Conservation (phyloP, 495 filamentous ascomycete genomes). For the Aspergillus nidulans region DNA sequence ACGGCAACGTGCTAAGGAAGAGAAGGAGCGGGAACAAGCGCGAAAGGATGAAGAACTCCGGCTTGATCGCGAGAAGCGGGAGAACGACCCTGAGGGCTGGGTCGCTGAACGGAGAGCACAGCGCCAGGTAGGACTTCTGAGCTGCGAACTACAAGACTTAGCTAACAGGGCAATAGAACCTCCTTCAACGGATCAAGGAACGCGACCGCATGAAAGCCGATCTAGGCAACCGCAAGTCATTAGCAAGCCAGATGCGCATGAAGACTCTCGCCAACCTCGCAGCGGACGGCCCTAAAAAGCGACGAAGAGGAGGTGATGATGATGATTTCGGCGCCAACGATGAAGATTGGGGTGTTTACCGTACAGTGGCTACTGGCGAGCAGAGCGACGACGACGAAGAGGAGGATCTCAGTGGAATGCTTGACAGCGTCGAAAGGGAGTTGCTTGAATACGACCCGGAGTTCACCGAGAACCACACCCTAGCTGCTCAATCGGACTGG, state of each 20-base stretch:
- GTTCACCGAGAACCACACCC: slow-evolving; percentile 85
- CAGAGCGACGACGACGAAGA: slow-evolving; percentile 76
- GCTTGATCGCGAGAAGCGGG: slow-evolving; percentile 74
- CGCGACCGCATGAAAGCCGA: slow-evolving; percentile 87
- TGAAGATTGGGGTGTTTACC: slow-evolving; percentile 95
- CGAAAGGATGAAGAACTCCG: slow-evolving; percentile 76
- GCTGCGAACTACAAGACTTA: not conserved
- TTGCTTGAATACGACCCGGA: slow-evolving; percentile 79
- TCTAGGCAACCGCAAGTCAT: slow-evolving; percentile 89
- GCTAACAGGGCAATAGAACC: slow-evolving; percentile 30
- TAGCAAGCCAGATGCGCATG: slow-evolving; percentile 95
- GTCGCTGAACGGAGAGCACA: slow-evolving; percentile 71
- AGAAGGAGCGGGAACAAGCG: slow-evolving; percentile 88
- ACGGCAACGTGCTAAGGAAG: slow-evolving; percentile 81
- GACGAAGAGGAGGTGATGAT: slow-evolving; percentile 72
- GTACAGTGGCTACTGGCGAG: slow-evolving; percentile 77
- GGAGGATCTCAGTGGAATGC: slow-evolving; percentile 69
- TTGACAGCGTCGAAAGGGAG: slow-evolving; percentile 75
- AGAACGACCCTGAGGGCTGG: slow-evolving; percentile 84
- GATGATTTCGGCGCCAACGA: slow-evolving; percentile 97
- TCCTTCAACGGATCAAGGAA: slow-evolving; percentile 85
- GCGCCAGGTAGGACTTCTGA: slow-evolving; percentile 50
- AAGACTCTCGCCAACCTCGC: slow-evolving; percentile 96
- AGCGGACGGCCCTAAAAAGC: slow-evolving; percentile 81
- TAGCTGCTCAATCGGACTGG: slow-evolving; percentile 92